Percentiles rank a stretch among this genome's conserved stretches.
Evolutionary conservation across 2,329 filamentous ascomycete genomes (phyloP).

Genomic region (Arthrobotrys sphaeroides): DNA sequence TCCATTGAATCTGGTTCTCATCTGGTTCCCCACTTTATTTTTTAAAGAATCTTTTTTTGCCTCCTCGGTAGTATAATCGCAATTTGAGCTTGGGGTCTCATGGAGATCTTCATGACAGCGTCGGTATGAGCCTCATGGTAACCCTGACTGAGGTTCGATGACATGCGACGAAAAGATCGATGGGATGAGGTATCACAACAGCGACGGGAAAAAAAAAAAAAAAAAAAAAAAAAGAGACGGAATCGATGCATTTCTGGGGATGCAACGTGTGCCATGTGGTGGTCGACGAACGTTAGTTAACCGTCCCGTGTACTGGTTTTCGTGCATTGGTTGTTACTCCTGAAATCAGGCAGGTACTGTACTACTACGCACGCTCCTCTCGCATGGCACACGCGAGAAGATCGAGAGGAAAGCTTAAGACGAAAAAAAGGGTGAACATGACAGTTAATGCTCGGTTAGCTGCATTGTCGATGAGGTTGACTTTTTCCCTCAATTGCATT

Average conservation of each 20-base stretch:
- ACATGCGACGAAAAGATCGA: too few species aligned
- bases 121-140: background rate
- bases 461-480: conserved; percentile 1
- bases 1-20: too few species aligned
- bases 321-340: background rate
- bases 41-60: too few species aligned
- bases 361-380: background rate
- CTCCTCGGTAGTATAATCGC: conserved; percentile 22
- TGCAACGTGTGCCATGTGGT: conserved; percentile 14
- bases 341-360: background rate
- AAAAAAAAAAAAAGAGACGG: too few species aligned
- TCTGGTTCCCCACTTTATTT: too few species aligned
- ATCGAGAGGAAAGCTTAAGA: background rate
- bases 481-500: background rate
- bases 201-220: too few species aligned
- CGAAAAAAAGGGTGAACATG: too few species aligned
- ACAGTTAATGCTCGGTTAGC: conserved; percentile 12
- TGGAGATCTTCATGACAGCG: too few species aligned
- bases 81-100: conserved; percentile 21
- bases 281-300: background rate
- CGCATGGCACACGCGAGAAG: conserved; percentile 14
- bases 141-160: conserved; percentile 2
- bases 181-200: conserved; percentile 13
- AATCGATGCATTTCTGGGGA: conserved; percentile 9
- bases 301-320: background rate